Conservation (phyloP, 2,329 filamentous ascomycete species). For the Akanthomyces uredinophilus region DNA sequence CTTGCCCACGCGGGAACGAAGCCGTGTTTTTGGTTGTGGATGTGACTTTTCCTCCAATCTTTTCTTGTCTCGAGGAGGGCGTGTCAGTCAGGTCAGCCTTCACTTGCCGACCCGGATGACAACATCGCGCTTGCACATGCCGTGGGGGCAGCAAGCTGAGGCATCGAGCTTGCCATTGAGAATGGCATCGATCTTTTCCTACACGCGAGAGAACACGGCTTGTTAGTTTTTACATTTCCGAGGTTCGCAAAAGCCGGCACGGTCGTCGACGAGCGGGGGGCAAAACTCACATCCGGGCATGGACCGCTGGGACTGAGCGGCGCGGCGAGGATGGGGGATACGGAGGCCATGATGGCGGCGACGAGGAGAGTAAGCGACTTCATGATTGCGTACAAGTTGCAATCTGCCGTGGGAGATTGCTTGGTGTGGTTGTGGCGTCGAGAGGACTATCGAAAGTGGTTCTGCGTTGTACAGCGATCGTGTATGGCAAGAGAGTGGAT, state of each 20-base stretch:
- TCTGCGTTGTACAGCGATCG: too few relatives aligned
- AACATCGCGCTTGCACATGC: constrained; percentile 45
- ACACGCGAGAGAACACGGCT: neutral
- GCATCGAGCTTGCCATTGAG: constrained; percentile 42
- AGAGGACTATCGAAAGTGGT: neutral
- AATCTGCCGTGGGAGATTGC: too few relatives aligned
- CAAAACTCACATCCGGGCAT: constrained; percentile 28
- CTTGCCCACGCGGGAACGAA: constrained; percentile 2
- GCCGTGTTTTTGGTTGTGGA: neutral
- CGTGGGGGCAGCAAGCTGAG: constrained; percentile 51
- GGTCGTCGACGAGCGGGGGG: neutral
- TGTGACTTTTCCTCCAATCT: neutral
- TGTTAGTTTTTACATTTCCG: neutral
- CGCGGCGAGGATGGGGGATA: constrained; percentile 16
- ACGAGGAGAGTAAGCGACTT: constrained; percentile 20
- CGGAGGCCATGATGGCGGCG: constrained; percentile 14
- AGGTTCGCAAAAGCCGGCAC: neutral
- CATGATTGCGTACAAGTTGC: constrained; percentile 19
- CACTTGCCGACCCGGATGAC: constrained; percentile 40
- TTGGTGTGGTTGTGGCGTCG: neutral
- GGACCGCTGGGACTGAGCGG: constrained; percentile 27
- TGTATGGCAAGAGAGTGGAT: neutral
- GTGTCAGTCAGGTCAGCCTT: neutral
- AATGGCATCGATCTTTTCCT: constrained; percentile 37
- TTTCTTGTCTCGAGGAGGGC: neutral